Evolutionary conservation across 345 rosid species (phyloP).

Genomic region (Syzygium aromaticum): DNA sequence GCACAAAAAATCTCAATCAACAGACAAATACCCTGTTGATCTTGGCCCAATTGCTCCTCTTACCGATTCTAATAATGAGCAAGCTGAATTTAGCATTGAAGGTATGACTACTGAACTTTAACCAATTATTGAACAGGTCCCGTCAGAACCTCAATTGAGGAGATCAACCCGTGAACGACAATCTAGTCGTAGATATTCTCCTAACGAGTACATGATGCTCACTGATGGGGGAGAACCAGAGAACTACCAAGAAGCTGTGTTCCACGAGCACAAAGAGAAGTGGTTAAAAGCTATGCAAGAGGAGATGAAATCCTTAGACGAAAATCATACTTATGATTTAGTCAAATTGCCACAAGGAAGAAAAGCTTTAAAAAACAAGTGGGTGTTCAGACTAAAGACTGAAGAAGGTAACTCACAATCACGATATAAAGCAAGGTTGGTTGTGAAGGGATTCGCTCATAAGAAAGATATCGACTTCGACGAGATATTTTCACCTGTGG

Average conservation of each 20-base stretch:
- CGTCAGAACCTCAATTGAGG: background rate
- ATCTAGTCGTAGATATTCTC: background rate
- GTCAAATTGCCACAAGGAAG: background rate
- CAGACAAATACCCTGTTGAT: too few relatives aligned
- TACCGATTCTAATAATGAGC: too few relatives aligned
- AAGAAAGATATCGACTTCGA: background rate
- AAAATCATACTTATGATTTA: background rate
- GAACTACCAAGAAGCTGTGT: background rate
- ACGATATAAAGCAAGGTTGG: background rate
- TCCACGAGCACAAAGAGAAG: background rate
- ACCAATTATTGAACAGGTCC: background rate
- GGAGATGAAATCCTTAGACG: background rate
- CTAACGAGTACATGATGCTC: background rate
- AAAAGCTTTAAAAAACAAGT: too few relatives aligned
- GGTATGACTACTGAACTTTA: rapidly evolving
- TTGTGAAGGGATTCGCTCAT: background rate
- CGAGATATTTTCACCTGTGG: background rate
- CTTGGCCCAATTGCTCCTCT: too few relatives aligned
- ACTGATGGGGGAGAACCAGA: rapidly evolving
- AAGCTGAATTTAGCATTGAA: too few relatives aligned
- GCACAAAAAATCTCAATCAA: too few relatives aligned
- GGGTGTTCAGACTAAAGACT: background rate
- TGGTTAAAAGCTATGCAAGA: background rate
- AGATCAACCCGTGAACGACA: background rate
- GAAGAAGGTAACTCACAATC: background rate